phyloP scores from a whole-genome alignment of 306 rosid species.

The Ziziphus jujuba region DNA sequence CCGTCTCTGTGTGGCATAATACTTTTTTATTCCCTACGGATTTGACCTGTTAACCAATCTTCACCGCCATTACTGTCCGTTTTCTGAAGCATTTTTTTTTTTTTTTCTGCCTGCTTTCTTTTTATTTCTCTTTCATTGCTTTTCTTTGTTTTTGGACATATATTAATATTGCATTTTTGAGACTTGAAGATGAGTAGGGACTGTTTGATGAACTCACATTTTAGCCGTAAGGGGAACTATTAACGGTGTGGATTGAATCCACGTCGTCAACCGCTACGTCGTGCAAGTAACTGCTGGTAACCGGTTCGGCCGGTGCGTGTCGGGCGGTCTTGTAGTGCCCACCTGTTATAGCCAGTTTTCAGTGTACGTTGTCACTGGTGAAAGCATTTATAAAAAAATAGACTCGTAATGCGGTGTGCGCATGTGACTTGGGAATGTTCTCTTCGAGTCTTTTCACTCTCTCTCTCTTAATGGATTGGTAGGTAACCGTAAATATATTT shows the following conservation, averaged over 20 bases:
- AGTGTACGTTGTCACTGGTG: neutral
- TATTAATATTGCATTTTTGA: neutral
- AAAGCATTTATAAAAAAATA: neutral
- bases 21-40: slow-evolving; percentile 6
- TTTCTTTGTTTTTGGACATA: neutral
- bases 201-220: slow-evolving; percentile 1
- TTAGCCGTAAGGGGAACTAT: neutral
- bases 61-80: slow-evolving; percentile 18
- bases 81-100: neutral
- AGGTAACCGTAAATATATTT: too few species aligned
- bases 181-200: slow-evolving; percentile 22
- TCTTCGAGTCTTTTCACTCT: neutral
- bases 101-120: neutral
- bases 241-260: slow-evolving; percentile 30
- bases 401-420: slow-evolving; percentile 18
- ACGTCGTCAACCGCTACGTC: slow-evolving; percentile 28
- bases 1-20: neutral
- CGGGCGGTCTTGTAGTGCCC: slow-evolving; percentile 14
- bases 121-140: neutral
- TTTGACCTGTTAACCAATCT: slow-evolving; percentile 24
- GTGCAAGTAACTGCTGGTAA: slow-evolving; percentile 22
- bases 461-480: too few species aligned
- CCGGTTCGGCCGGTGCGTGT: slow-evolving; percentile 35
- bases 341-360: slow-evolving; percentile 34
- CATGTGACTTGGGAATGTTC: slow-evolving; percentile 36